phyloP scores from a whole-genome alignment of 352 stramenopile species.

The Phytopythium kandeliae region DNA sequence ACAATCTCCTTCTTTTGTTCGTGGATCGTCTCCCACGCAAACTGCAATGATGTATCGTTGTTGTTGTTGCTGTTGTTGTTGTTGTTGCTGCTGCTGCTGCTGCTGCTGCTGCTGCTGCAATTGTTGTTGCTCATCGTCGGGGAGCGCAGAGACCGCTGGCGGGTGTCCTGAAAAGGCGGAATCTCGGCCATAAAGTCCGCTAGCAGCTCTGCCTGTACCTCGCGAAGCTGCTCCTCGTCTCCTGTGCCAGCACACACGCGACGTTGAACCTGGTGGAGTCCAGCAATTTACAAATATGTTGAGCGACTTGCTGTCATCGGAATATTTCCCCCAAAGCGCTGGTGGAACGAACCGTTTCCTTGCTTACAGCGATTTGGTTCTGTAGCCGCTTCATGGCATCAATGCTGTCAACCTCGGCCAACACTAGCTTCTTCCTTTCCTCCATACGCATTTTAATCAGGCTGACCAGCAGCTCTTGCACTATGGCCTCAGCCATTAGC shows the following conservation, averaged over 20 bases:
- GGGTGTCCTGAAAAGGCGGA: neutral
- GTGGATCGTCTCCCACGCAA: slow-evolving; percentile 70
- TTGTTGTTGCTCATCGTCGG: slow-evolving; percentile 6
- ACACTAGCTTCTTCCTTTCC: slow-evolving; percentile 46
- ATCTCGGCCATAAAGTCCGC: slow-evolving; percentile 52
- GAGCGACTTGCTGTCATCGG: neutral
- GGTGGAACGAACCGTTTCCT: slow-evolving; percentile 29
- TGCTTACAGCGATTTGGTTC: slow-evolving; percentile 35
- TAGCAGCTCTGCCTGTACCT: slow-evolving; percentile 44
- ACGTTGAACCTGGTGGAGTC: slow-evolving; percentile 20
- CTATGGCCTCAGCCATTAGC: slow-evolving; percentile 57
- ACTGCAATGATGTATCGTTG: slow-evolving; percentile 64
- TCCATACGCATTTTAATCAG: slow-evolving; percentile 43
- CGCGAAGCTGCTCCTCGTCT: slow-evolving; percentile 44
- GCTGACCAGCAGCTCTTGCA: slow-evolving; percentile 59
- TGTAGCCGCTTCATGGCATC: slow-evolving; percentile 48
- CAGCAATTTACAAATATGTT: neutral
- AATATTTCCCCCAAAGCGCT: no score
- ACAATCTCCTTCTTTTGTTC: slow-evolving; percentile 68
- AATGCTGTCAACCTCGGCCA: slow-evolving; percentile 54
- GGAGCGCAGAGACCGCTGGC: neutral
- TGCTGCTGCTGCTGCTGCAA: slow-evolving; percentile 5
- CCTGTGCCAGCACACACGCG: slow-evolving; percentile 40
- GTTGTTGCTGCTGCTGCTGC: neutral
- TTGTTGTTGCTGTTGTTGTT: slow-evolving; percentile 10